Evolutionary conservation across 352 stramenopile genomes (phyloP), one percentile per base, ranked within the genome.

Genomic region (Aphanomyces cochlioides): DNA sequence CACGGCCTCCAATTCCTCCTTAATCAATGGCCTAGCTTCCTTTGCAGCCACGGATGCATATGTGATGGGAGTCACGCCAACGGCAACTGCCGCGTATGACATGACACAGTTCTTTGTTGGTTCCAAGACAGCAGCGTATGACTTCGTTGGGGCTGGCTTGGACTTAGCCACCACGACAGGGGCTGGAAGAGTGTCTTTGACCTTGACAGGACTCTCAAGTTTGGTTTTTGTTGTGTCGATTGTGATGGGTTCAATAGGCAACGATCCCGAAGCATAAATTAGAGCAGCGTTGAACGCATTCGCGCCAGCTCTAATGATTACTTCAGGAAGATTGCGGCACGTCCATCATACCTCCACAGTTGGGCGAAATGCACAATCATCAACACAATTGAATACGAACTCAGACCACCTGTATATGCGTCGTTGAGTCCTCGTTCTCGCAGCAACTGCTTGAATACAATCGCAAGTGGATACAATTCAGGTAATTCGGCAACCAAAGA

Each of bases 401-500:
- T 96, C 3, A 97, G 77, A 2, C 91, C 91, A 45, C 91, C 91
- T 0, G 88, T 96, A 73, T 96, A 97, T 7, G 89, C 87, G 72
- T 97, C 90, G 70, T 97, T 97, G 10, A 97, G 76, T 45, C 92
- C 87, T 15, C 90, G 87, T 70, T 93, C 88, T 8, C 88, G 85
- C 47, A 97, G 77, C 17, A 97, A 73, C 60, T 96, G 87, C 78
- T 97, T 97, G 61, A 97, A 89, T 3, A 97, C 82, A 64, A 97
- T 86, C 0, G 87, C 87, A 10, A 97, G 69, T 1, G 91, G 91
- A 47, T 96, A 95, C 5, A 97, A 79, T 72, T 96, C 88, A 7
- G 89, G 89, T 63, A 96, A 83, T 40, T 83, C 84, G 41, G 90
- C 81, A 0, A 85, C 85, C 43, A 96, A 90, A 6, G 81, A 79